Evolutionary conservation across 2,329 filamentous ascomycete genomes (phyloP), one percentile per base, ranked within the genome.

Genomic region (Didymella glomerata): DNA sequence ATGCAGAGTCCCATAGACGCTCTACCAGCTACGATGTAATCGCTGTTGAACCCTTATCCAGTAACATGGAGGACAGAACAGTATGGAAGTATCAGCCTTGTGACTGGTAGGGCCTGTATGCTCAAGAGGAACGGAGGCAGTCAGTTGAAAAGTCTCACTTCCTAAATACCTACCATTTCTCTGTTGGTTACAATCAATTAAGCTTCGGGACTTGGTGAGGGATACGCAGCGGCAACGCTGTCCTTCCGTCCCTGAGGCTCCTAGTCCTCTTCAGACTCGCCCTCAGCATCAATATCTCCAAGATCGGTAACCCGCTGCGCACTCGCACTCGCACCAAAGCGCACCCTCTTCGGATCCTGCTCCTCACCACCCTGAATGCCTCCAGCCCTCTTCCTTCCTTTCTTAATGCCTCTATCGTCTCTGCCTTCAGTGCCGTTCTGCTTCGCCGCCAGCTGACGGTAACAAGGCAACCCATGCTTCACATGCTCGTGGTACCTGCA

Each of bases 401-500:
- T 20, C 8, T 18, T 8, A 40, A 3, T 4, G 3, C 18, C 18
- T 38, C 6, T 8, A n/a, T 9, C 5, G 6, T n/a, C 34, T 7
- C 7, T 10, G n/a, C n/a, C 36, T 18, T 40, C 11, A 11, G 36
- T 11, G 36, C 18, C 36, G 36, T 20, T 49, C 25, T 59, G 49
- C 40, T 11, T 1, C 34, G 47, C 51, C 18, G 52, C 57, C 16
- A 48, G 18, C n/a, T 22, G 14, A 6, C 57, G 64, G 57, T 76
- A 75, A 50, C 74, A 76, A n/a, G 32, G 47, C 41, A 40, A 0
- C 0, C 60, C 65, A 30, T 65, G 38, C 60, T 63, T 68, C 0
- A 6, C 42, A 61, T 76, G 74, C 56, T 71, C 62, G 48, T 76
- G 74, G 30, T 76, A 76, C 10, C 71, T 57, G 45, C 74, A 76